Percentiles rank a stretch among this genome's conserved stretches.
Evolutionary conservation across 2,329 filamentous ascomycete species (phyloP).

Genomic region (Alternaria atra): DNA sequence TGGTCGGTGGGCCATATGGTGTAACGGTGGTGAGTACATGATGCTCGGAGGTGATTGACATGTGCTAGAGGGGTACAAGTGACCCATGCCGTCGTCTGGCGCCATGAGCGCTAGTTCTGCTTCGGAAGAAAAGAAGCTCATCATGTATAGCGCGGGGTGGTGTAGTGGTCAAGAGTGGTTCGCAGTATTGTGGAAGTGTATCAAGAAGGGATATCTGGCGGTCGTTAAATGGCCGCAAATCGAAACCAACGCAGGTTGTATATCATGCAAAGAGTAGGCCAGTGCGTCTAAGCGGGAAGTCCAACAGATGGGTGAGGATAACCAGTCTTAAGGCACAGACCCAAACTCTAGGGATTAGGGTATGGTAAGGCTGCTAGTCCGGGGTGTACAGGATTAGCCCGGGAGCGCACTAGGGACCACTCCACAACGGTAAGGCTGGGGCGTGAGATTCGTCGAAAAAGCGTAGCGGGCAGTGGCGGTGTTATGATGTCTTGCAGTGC

Average conservation of each 20-base stretch:
- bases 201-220: slow-evolving; percentile 19
- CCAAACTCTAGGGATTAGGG: slow-evolving; percentile 38
- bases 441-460: slow-evolving; percentile 35
- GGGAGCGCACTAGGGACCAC: slow-evolving; percentile 38
- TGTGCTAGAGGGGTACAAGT: slow-evolving; percentile 48
- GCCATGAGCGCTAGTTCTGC: slow-evolving; percentile 50
- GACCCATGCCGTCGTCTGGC: slow-evolving; percentile 44
- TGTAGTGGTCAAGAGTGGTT: slow-evolving; percentile 12
- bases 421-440: slow-evolving; percentile 50
- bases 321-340: slow-evolving; percentile 43
- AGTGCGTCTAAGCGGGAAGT: slow-evolving; percentile 40
- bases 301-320: slow-evolving; percentile 37
- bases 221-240: slow-evolving; percentile 28
- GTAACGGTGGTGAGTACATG: slow-evolving; percentile 50
- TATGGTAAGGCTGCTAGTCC: slow-evolving; percentile 43
- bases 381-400: slow-evolving; percentile 45
- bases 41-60: slow-evolving; percentile 51
- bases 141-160: slow-evolving; percentile 27
- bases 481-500: slow-evolving; percentile 47
- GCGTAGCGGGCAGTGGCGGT: slow-evolving; percentile 50
- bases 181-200: slow-evolving; percentile 15
- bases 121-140: slow-evolving; percentile 48
- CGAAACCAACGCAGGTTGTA: slow-evolving; percentile 38
- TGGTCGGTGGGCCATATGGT: slow-evolving; percentile 40
- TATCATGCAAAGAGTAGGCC: slow-evolving; percentile 41